These are phyloP conservation scores for Alternaria consortialis DNA, from an alignment of 2,329 filamentous ascomycete species.

Conservation along the genomic window DNA sequence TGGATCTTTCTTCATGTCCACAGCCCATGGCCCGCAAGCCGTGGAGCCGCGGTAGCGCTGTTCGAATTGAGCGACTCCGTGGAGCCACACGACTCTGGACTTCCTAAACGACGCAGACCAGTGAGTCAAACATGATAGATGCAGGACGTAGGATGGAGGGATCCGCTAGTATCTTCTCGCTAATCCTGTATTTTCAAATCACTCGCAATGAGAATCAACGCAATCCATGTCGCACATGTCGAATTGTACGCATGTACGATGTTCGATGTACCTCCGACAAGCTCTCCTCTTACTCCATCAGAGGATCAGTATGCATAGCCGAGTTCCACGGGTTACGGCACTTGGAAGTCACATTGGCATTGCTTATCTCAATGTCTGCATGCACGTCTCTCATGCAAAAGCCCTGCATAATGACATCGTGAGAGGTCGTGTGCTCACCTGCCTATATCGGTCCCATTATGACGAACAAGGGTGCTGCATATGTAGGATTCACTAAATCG, in stretches of 20 bases:
- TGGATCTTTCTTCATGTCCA: slow-evolving; percentile 9
- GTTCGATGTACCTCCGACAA: not conserved
- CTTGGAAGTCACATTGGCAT: slow-evolving; percentile 10
- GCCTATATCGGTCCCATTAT: slow-evolving; percentile 7
- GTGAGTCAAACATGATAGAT: slow-evolving; percentile 4
- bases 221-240: not conserved
- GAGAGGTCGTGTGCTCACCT: slow-evolving; percentile 18
- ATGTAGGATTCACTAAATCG: not conserved
- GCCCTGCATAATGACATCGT: not conserved
- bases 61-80: slow-evolving; percentile 1
- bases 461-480: not conserved
- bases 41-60: slow-evolving; percentile 13
- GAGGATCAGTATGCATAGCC: slow-evolving; percentile 20
- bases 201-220: not conserved
- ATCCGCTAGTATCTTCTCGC: not conserved
- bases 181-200: not conserved
- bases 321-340: slow-evolving; percentile 7
- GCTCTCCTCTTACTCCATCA: not conserved
- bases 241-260: not conserved
- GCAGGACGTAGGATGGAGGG: not conserved
- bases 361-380: slow-evolving; percentile 3
- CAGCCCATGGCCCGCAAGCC: slow-evolving; percentile 2
- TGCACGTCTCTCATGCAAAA: not conserved
- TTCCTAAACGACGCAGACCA: not conserved
- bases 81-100: slow-evolving; percentile 7